Evolutionary conservation across 257 asterid genomes (phyloP).

Genomic region (Hygrophila difformis): DNA sequence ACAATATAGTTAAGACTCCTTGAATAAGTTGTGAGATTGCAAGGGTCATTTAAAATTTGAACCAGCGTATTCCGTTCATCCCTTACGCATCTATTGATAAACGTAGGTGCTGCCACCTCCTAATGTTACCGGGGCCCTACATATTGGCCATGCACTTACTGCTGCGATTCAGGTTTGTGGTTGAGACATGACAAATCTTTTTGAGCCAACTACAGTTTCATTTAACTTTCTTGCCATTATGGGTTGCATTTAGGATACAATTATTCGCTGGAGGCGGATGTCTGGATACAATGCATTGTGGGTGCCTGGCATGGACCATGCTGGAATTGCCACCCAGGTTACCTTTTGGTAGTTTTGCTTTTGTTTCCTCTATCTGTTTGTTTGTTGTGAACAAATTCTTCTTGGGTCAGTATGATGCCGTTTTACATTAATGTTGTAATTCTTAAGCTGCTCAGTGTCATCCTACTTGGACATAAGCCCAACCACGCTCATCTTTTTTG

Average conservation of each 20-base stretch:
- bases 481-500: not conserved
- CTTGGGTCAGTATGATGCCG: not conserved
- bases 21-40: too few species aligned
- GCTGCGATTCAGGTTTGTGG: conserved; percentile 80
- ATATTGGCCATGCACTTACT: conserved; percentile 94
- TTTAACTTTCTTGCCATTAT: conserved; percentile 1
- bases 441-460: not conserved
- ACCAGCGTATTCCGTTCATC: too few species aligned
- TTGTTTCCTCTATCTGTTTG: conserved; percentile 9
- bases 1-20: too few species aligned
- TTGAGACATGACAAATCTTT: conserved; percentile 9
- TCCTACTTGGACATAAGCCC: conserved; percentile 4
- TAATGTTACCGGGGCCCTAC: conserved; percentile 93
- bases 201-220: conserved; percentile 7
- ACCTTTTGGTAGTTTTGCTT: not conserved
- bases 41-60: too few species aligned
- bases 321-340: conserved; percentile 99
- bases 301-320: conserved; percentile 98
- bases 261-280: conserved; percentile 95
- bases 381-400: conserved; percentile 7
- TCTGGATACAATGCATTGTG: conserved; percentile 88
- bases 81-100: too few species aligned
- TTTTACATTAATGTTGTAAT: not conserved
- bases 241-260: conserved; percentile 11
- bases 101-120: conserved; percentile 99